phyloP scores from a whole-genome alignment of 345 rosid genomes.

The Lumnitzera littorea region DNA sequence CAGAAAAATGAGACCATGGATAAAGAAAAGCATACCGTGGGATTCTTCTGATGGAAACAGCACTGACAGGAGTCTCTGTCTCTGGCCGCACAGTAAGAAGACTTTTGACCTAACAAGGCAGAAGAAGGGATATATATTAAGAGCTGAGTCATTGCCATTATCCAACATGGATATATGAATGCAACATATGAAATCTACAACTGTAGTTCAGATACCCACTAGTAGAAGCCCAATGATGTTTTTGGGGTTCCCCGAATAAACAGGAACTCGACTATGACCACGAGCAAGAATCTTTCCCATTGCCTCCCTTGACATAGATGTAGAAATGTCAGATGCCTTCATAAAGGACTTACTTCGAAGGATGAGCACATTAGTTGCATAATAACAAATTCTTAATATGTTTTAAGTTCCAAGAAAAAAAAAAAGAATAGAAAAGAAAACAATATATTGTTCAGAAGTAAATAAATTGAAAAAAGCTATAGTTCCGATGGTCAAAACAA shows the following conservation, averaged over 20 bases:
- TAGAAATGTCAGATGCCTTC: background rate
- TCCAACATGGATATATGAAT: too few relatives aligned
- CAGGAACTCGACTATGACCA: slow-evolving; percentile 96
- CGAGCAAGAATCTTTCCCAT: slow-evolving; percentile 88
- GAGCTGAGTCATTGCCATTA: background rate
- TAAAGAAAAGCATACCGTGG: slow-evolving; percentile 49
- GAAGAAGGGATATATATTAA: background rate
- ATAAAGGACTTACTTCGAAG: background rate
- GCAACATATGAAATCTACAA: too few relatives aligned
- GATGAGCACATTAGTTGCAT: background rate
- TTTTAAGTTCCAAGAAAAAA: too few relatives aligned
- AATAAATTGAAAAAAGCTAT: too few relatives aligned
- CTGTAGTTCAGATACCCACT: slow-evolving; percentile 33
- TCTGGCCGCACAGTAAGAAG: slow-evolving; percentile 96
- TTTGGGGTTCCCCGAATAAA: slow-evolving; percentile 77
- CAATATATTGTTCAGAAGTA: too few relatives aligned
- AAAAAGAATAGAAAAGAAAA: too few relatives aligned
- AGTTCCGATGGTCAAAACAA: too few relatives aligned
- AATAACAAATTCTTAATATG: background rate
- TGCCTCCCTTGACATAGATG: slow-evolving; percentile 60
- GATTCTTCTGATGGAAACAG: slow-evolving; percentile 85
- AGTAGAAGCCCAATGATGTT: slow-evolving; percentile 86
- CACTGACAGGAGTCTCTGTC: slow-evolving; percentile 84
- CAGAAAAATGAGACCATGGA: background rate
- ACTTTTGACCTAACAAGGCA: slow-evolving; percentile 64